These are phyloP conservation scores for Omphalotus guepiniiformis DNA, from an alignment of 768 basidiomycete genomes.

Conservation along the genomic window DNA sequence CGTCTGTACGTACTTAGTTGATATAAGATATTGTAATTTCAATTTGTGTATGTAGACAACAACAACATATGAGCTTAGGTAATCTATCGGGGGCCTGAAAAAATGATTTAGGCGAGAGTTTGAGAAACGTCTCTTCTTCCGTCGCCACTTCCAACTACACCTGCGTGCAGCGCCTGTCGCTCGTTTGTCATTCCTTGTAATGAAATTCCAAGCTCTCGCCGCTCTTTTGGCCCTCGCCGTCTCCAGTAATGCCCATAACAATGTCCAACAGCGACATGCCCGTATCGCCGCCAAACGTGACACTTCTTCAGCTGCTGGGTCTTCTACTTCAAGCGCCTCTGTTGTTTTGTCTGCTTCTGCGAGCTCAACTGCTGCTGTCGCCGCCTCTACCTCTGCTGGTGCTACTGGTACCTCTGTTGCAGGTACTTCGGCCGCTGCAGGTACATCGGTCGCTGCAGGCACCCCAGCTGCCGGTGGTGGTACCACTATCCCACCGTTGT, in stretches of 20 bases:
- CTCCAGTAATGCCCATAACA: slow-evolving; percentile 30
- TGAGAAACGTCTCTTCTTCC: too few relatives aligned
- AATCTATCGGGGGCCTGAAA: too few relatives aligned
- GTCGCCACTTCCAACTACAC: slow-evolving; percentile 15
- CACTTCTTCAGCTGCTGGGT: slow-evolving; percentile 12
- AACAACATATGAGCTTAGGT: too few relatives aligned
- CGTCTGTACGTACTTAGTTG: background rate
- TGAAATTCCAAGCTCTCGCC: slow-evolving; percentile 42
- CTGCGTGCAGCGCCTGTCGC: slow-evolving; percentile 10
- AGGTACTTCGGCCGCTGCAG: slow-evolving; percentile 10
- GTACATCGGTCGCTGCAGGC: slow-evolving; percentile 13
- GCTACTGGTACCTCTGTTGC: slow-evolving; percentile 14
- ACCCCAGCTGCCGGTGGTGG: slow-evolving; percentile 9
- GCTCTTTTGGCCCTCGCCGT: slow-evolving; percentile 41
- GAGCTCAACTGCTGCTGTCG: slow-evolving; percentile 13
- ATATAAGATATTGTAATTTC: too few relatives aligned
- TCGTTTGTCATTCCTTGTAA: slow-evolving; percentile 24
- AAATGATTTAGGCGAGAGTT: too few relatives aligned
- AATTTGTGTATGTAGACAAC: too few relatives aligned
- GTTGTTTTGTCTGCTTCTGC: slow-evolving; percentile 6
- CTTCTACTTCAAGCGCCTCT: slow-evolving; percentile 12
- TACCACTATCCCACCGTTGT: slow-evolving; percentile 47
- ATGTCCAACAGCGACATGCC: slow-evolving; percentile 31
- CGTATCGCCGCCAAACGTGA: slow-evolving; percentile 39
- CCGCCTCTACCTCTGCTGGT: slow-evolving; percentile 5